Evolutionary conservation across 805 yeast genomes (phyloP).

Genomic region (Pichia nakasei): DNA sequence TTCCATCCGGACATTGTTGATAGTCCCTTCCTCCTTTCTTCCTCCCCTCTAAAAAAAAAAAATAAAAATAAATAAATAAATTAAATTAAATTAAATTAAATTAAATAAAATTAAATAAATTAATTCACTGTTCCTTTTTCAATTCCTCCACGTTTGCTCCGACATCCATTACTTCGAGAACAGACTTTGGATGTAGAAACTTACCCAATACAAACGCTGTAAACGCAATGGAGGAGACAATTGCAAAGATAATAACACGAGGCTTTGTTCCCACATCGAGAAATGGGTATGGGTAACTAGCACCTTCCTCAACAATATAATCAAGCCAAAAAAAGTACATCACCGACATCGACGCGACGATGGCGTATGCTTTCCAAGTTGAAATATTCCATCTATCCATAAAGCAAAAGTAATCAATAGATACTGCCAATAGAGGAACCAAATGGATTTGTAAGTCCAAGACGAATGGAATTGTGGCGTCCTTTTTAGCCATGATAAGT

Average conservation of each 20-base stretch:
- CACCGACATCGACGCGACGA: constrained; percentile 32
- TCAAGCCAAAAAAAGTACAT: constrained; percentile 49
- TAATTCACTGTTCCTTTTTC: too few relatives aligned
- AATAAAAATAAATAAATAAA: too few relatives aligned
- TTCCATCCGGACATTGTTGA: too few relatives aligned
- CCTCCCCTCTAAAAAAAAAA: too few relatives aligned
- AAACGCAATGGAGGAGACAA: constrained; percentile 34
- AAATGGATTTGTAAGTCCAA: constrained; percentile 55
- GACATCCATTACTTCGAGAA: constrained; percentile 7
- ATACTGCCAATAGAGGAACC: constrained; percentile 45
- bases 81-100: too few relatives aligned
- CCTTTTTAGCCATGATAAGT: constrained; percentile 33
- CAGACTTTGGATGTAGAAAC: constrained; percentile 12
- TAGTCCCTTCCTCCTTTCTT: too few relatives aligned
- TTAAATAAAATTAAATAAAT: neutral
- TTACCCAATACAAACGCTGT: constrained; percentile 19
- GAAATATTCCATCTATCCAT: constrained; percentile 36
- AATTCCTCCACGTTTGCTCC: neutral
- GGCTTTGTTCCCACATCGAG: constrained; percentile 41
- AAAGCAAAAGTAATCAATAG: constrained; percentile 45
- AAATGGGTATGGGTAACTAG: constrained; percentile 57
- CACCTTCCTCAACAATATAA: constrained; percentile 37
- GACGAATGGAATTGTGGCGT: constrained; percentile 33
- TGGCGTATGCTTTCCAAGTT: constrained; percentile 29
- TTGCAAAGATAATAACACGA: constrained; percentile 40